Evolutionary conservation across 192 early-diverging fungal species (phyloP).

Genomic region (Backusella luteola): DNA sequence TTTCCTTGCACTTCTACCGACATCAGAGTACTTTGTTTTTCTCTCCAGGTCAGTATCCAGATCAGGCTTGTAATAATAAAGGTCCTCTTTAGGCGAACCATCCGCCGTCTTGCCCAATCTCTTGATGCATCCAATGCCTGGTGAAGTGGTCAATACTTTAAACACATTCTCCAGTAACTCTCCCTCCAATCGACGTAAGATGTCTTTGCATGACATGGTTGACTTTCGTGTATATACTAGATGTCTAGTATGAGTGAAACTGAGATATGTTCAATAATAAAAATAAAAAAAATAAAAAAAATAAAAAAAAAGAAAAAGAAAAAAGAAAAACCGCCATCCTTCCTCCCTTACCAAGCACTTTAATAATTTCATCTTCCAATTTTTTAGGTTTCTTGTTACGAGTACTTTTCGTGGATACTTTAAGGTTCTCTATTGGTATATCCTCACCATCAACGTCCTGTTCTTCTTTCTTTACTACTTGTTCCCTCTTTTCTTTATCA

Average conservation of each 20-base stretch:
- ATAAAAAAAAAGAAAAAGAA: background rate
- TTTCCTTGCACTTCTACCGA: slow-evolving; percentile 45
- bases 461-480: background rate
- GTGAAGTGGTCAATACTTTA: slow-evolving; percentile 22
- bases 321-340: background rate
- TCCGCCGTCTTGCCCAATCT: slow-evolving; percentile 49
- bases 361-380: slow-evolving; percentile 9
- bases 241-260: slow-evolving; percentile 10
- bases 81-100: slow-evolving; percentile 43
- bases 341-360: slow-evolving; percentile 8
- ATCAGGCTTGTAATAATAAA: slow-evolving; percentile 48
- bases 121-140: slow-evolving; percentile 42
- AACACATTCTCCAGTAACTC: slow-evolving; percentile 19
- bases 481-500: background rate
- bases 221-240: slow-evolving; percentile 45
- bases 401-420: background rate
- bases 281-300: background rate
- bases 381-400: background rate
- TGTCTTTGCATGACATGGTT: slow-evolving; percentile 45
- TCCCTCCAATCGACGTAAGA: slow-evolving; percentile 28
- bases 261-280: slow-evolving; percentile 5
- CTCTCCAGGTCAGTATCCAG: slow-evolving; percentile 42
- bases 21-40: slow-evolving; percentile 29
- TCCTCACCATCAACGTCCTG: background rate
- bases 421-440: background rate